Percentiles rank a stretch among this genome's conserved stretches.
These are phyloP conservation scores for Pseudocercospora macadamiae DNA, from an alignment of 2,329 filamentous ascomycete genomes.

Conservation along the genomic window DNA sequence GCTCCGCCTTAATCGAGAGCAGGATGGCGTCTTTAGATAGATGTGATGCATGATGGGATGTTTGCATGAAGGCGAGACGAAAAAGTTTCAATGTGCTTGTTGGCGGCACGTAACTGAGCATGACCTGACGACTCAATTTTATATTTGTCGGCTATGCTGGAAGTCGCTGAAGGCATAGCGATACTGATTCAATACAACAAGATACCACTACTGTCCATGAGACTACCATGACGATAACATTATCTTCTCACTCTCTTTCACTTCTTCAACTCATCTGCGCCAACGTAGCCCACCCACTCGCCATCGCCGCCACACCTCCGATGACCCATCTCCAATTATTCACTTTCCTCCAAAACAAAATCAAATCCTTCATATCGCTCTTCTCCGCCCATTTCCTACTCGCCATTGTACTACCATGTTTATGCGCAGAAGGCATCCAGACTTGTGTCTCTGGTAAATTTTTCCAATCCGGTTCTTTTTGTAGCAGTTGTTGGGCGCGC, in stretches of 20 bases:
- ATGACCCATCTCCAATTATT: conserved; percentile 33
- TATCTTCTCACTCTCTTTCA: neutral
- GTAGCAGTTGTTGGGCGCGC: conserved; percentile 41
- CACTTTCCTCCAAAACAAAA: conserved; percentile 31
- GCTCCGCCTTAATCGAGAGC: neutral
- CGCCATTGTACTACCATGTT: conserved; percentile 28
- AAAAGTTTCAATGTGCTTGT: conserved; percentile 12
- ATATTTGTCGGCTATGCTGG: conserved; percentile 7
- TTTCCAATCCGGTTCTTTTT: conserved; percentile 24
- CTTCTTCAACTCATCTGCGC: neutral
- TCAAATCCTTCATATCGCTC: conserved; percentile 32
- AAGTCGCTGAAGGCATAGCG: conserved; percentile 6
- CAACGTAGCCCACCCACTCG: conserved; percentile 33
- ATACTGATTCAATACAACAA: conserved; percentile 7
- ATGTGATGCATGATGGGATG: conserved; percentile 11
- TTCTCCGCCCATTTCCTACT: conserved; percentile 30
- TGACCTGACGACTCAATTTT: conserved; percentile 7
- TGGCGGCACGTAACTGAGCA: conserved; percentile 12
- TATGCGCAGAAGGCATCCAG: conserved; percentile 28
- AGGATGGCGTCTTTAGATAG: conserved; percentile 10
- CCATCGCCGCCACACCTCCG: conserved; percentile 24
- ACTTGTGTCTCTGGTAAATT: conserved; percentile 28
- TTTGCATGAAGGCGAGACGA: conserved; percentile 13
- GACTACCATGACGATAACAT: neutral
- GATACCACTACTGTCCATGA: conserved; percentile 6